These are phyloP conservation scores for Punica granatum DNA, from an alignment of 345 rosid genomes.

Conservation along the genomic window DNA sequence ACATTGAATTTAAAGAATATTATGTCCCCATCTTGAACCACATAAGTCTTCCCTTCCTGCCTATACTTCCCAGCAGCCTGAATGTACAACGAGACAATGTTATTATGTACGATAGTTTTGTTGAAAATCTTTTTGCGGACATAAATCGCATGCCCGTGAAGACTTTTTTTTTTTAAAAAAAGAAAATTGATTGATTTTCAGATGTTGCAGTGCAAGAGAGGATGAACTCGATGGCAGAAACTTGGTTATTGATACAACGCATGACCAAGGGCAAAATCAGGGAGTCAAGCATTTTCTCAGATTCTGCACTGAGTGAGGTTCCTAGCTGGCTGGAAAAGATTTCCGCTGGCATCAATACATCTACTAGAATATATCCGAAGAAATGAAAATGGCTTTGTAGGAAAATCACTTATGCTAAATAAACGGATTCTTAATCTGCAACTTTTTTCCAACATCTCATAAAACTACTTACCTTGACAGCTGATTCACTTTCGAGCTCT, in stretches of 20 bases:
- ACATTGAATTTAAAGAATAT: constrained; percentile 97
- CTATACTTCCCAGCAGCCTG: constrained; percentile 92
- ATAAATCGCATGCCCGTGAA: neutral
- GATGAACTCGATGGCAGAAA: neutral
- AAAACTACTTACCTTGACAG: constrained; percentile 59
- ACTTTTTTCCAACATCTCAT: neutral
- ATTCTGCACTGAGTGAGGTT: neutral
- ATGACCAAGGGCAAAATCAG: neutral
- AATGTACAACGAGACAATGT: neutral
- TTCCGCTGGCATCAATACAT: neutral
- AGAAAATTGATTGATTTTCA: neutral
- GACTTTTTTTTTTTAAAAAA: no score
- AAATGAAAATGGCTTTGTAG: neutral
- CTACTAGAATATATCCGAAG: neutral
- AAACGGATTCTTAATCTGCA: neutral
- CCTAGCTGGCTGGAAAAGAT: neutral
- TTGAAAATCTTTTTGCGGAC: neutral
- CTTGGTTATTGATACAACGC: neutral
- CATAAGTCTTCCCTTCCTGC: constrained; percentile 93
- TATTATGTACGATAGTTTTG: neutral
- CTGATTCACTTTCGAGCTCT: constrained; percentile 78
- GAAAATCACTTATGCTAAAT: neutral
- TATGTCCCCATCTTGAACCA: constrained; percentile 90
- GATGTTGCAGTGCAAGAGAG: neutral
- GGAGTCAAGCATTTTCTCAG: neutral